Percentiles rank a stretch among this genome's conserved stretches.
Conservation (phyloP, 2,329 filamentous ascomycete species). For the Cladosporium colombiae region DNA sequence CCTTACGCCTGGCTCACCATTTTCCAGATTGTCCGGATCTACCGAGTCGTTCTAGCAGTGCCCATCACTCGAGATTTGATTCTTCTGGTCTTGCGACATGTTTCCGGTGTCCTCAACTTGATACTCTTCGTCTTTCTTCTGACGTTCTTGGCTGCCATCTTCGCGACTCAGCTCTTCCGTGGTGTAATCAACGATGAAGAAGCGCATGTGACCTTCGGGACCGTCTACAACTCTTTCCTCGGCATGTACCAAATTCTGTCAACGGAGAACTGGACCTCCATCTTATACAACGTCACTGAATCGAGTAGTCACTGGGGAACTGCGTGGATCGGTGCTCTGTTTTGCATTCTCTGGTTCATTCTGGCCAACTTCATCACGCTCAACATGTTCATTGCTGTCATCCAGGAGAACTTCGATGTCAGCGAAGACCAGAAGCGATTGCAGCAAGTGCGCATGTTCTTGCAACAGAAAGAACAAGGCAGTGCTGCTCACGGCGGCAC, state of each 20-base stretch:
- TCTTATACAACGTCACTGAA: conserved; percentile 79
- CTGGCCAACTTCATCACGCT: conserved; percentile 91
- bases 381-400: conserved; percentile 99
- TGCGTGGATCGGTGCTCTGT: conserved; percentile 89
- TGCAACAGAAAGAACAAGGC: conserved; percentile 85
- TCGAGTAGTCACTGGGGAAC: conserved; percentile 67
- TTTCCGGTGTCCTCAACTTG: conserved; percentile 86
- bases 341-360: conserved; percentile 94
- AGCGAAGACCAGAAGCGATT: conserved; percentile 97
- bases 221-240: conserved; percentile 92
- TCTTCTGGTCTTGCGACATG: conserved; percentile 82
- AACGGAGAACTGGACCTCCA: conserved; percentile 91
- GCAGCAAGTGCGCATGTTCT: conserved; percentile 92
- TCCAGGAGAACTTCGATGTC: conserved; percentile 98
- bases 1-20: conserved; percentile 85
- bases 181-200: conserved; percentile 69
- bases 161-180: conserved; percentile 89
- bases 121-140: conserved; percentile 96
- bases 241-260: conserved; percentile 98
- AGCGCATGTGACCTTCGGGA: conserved; percentile 76
- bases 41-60: conserved; percentile 87
- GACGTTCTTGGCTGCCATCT: conserved; percentile 89
- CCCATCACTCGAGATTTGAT: conserved; percentile 86
- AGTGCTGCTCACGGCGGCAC: conserved; percentile 65
- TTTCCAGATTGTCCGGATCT: conserved; percentile 90